Evolutionary conservation across 768 basidiomycete genomes (phyloP).

Genomic region (Suillus bovinus): DNA sequence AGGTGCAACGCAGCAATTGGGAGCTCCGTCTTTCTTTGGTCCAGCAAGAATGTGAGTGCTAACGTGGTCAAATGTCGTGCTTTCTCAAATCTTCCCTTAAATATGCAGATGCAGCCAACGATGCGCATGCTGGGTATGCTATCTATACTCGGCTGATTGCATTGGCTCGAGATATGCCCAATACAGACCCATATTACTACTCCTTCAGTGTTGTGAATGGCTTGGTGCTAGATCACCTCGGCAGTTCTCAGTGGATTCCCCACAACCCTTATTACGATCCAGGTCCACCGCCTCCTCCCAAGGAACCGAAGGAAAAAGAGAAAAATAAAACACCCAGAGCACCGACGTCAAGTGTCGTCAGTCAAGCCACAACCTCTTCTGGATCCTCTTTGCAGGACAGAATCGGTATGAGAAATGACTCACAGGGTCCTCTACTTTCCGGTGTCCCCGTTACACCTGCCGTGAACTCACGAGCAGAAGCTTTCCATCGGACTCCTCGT

Average conservation of each 20-base stretch:
- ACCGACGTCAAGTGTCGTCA: neutral
- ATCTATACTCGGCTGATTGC: constrained; percentile 48
- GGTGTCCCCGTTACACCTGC: neutral
- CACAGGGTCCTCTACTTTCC: neutral
- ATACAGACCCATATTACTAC: constrained; percentile 44
- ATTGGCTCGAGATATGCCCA: constrained; percentile 42
- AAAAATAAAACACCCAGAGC: neutral
- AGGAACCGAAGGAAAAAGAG: constrained; percentile 36
- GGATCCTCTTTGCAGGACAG: neutral
- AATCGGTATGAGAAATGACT: neutral
- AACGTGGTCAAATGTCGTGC: neutral
- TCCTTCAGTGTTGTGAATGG: constrained; percentile 57
- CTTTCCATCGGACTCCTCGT: neutral
- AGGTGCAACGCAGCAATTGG: constrained; percentile 70
- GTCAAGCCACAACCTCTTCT: neutral
- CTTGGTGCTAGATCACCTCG: constrained; percentile 39
- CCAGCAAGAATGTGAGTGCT: constrained; percentile 62
- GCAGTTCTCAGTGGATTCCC: constrained; percentile 47
- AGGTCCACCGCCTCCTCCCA: constrained; percentile 62
- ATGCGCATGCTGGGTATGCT: constrained; percentile 63
- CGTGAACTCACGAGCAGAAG: neutral
- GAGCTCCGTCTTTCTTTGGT: constrained; percentile 43
- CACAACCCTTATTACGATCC: constrained; percentile 72
- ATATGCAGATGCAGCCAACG: constrained; percentile 65
- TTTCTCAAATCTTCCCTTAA: constrained; percentile 4